Evolutionary conservation across 129 eudicot genomes (phyloP).

Genomic region (Lonicera japonica): DNA sequence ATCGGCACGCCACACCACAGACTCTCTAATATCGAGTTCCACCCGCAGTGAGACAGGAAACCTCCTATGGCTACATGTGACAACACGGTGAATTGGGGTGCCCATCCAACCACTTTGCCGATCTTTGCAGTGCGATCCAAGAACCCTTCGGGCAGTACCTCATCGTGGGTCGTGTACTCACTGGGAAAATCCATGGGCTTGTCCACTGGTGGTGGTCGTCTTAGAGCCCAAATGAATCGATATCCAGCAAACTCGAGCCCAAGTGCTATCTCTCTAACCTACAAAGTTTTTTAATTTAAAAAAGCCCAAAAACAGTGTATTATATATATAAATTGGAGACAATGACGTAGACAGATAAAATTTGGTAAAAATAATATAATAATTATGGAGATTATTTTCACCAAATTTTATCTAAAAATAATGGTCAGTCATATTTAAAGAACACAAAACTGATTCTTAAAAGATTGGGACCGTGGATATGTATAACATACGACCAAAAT

Average conservation of each 20-base stretch:
- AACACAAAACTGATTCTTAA: too few relatives aligned
- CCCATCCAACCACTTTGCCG: slow-evolving; percentile 16
- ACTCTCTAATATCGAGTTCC: slow-evolving; percentile 19
- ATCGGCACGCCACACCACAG: slow-evolving; percentile 16
- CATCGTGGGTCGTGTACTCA: background rate
- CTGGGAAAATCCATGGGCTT: background rate
- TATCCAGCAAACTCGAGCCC: slow-evolving; percentile 10
- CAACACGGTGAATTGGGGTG: slow-evolving; percentile 11
- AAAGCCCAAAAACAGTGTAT: too few relatives aligned
- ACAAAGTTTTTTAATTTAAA: background rate
- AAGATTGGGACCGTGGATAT: too few relatives aligned
- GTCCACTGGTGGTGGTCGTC: background rate
- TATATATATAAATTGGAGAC: too few relatives aligned
- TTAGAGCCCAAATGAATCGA: slow-evolving; percentile 16
- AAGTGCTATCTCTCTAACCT: slow-evolving; percentile 13
- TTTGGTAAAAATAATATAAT: too few relatives aligned
- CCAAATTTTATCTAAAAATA: too few relatives aligned
- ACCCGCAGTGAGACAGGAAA: slow-evolving; percentile 17
- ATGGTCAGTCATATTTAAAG: too few relatives aligned
- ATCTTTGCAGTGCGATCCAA: background rate
- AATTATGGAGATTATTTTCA: too few relatives aligned
- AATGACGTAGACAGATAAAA: too few relatives aligned
- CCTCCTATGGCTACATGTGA: slow-evolving; percentile 10
- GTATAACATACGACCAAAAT: too few relatives aligned
- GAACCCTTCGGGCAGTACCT: slow-evolving; percentile 19